Evolutionary conservation across 1,284 basidiomycete species (phyloP).

Genomic region (Cutaneotrichosporon dermatis): DNA sequence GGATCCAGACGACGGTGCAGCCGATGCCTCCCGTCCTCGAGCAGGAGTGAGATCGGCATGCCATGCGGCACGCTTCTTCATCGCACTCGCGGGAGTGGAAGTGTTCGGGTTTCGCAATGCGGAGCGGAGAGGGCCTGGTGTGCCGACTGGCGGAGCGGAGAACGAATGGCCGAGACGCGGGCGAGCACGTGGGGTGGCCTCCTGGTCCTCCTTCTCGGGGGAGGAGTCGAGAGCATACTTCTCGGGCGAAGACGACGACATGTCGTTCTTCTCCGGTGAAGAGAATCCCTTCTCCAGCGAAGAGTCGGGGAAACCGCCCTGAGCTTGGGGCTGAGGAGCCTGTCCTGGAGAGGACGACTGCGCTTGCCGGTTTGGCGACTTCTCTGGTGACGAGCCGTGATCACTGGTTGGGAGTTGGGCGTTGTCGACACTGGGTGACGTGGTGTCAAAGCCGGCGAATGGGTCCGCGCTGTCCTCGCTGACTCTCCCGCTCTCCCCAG

Average conservation of each 20-base stretch:
- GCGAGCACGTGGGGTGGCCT: conserved; percentile 11
- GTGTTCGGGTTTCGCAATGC: conserved; percentile 35
- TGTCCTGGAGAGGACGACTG: not conserved
- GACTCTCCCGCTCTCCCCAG: conserved; percentile 42
- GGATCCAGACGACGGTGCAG: conserved; percentile 20
- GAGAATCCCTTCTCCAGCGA: conserved; percentile 1
- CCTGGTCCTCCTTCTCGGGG: conserved; percentile 3
- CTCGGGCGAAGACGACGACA: not conserved
- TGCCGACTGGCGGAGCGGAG: conserved; percentile 22
- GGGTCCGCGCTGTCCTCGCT: conserved; percentile 69
- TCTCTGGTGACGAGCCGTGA: not conserved
- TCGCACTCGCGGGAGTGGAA: conserved; percentile 40
- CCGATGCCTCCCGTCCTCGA: conserved; percentile 9
- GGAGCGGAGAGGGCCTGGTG: conserved; percentile 31
- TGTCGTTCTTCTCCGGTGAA: not conserved
- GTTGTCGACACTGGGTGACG: not conserved
- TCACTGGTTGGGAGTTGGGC: not conserved
- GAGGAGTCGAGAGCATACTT: conserved; percentile 2
- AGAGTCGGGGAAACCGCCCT: not conserved
- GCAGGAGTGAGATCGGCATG: conserved; percentile 37
- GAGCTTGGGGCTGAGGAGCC: not conserved
- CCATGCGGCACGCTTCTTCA: conserved; percentile 47
- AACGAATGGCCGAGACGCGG: conserved; percentile 23
- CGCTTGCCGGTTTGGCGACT: not conserved
- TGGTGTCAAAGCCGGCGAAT: conserved; percentile 75